Percentiles rank a stretch among this genome's conserved stretches.
Conservation (phyloP, 2,329 filamentous ascomycete species). For the Rasamsonia emersonii region DNA sequence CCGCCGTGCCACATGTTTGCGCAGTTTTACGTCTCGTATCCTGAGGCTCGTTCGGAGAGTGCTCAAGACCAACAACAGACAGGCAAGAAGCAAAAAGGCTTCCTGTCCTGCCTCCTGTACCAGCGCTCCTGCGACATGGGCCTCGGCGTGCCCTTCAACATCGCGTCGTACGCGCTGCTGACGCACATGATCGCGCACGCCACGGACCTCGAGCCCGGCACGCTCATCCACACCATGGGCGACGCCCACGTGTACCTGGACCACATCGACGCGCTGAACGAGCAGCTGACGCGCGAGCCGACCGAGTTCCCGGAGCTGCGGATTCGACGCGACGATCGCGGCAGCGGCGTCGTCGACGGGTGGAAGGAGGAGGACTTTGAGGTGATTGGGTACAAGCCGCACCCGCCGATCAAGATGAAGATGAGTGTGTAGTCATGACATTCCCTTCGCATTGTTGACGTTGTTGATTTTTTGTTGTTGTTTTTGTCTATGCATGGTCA, state of each 20-base stretch:
- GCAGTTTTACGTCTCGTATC: conserved; percentile 85
- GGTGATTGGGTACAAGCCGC: conserved; percentile 79
- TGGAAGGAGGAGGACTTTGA: conserved; percentile 86
- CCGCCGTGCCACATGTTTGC: conserved; percentile 98
- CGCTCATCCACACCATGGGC: conserved; percentile 89
- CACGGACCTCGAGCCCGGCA: conserved; percentile 75
- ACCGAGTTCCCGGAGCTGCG: conserved; percentile 69
- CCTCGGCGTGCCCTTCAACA: conserved; percentile 94
- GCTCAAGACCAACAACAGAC: conserved; percentile 15
- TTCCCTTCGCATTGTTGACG: too few relatives aligned
- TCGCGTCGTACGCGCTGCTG: conserved; percentile 84
- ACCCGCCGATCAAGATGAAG: conserved; percentile 93
- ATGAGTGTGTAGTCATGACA: too few relatives aligned
- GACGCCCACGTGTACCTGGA: conserved; percentile 96
- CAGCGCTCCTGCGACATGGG: conserved; percentile 96
- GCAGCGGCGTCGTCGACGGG: conserved; percentile 74
- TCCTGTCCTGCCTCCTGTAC: conserved; percentile 81
- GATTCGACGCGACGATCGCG: conserved; percentile 58
- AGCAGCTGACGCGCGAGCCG: conserved; percentile 73
- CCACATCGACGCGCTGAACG: conserved; percentile 77
- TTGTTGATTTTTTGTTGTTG: too few relatives aligned
- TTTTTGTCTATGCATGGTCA: too few relatives aligned
- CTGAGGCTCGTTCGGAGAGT: conserved; percentile 27
- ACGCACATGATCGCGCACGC: conserved; percentile 93
- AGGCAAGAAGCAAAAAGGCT: conserved; percentile 48